Conservation (phyloP, 352 stramenopile species). For the Pythium scleroteichum region DNA sequence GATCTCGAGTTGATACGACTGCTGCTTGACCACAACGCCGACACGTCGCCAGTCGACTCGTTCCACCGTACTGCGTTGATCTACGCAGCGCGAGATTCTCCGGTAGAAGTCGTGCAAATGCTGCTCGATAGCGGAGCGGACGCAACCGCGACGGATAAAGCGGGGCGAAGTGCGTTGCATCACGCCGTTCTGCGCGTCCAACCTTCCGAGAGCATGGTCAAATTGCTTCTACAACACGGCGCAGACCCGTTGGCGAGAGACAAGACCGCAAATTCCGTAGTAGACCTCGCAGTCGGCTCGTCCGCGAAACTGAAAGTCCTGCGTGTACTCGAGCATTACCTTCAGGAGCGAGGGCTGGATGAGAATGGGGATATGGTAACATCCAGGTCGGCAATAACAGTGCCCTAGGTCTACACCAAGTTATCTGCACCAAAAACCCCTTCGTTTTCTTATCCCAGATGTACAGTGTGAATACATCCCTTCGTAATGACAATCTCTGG, state of each 20-base stretch:
- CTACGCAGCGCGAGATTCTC: background rate
- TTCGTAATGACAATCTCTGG: too few relatives aligned
- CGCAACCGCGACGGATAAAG: background rate
- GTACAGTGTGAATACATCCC: too few relatives aligned
- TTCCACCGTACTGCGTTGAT: background rate
- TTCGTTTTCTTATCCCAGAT: too few relatives aligned
- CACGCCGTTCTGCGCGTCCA: background rate
- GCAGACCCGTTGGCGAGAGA: background rate
- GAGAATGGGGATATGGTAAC: too few relatives aligned
- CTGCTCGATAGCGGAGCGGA: background rate
- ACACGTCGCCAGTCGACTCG: background rate
- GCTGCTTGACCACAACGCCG: slow-evolving; percentile 1
- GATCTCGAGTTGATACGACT: background rate
- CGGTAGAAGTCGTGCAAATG: slow-evolving; percentile 1
- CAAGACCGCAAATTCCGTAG: background rate
- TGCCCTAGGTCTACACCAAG: too few relatives aligned
- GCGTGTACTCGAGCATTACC: background rate
- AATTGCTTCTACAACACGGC: background rate
- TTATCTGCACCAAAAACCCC: too few relatives aligned
- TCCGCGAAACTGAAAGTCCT: background rate
- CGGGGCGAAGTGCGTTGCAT: background rate
- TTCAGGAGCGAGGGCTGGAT: background rate
- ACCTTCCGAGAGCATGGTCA: background rate
- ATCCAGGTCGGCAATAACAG: too few relatives aligned
- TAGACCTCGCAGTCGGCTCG: background rate